Percentiles rank a stretch among this genome's conserved stretches.
These are phyloP conservation scores for Hanseniaspora guilliermondii DNA, from an alignment of 805 yeast genomes.

Conservation along the genomic window DNA sequence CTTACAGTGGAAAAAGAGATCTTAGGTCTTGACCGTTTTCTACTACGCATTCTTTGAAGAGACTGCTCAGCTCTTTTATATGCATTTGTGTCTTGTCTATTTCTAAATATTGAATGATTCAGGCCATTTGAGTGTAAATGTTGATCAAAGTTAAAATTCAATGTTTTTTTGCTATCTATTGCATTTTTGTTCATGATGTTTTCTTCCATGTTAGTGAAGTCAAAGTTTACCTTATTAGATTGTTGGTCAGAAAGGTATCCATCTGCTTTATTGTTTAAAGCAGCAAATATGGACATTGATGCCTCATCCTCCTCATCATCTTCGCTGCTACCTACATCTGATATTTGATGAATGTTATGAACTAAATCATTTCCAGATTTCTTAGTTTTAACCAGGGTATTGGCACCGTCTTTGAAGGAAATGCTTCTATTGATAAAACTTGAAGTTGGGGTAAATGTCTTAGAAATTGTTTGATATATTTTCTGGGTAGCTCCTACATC, in stretches of 20 bases:
- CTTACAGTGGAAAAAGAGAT: constrained; percentile 21
- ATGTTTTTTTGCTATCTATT: background rate
- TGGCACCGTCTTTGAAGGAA: constrained; percentile 6
- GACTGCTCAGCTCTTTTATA: constrained; percentile 57
- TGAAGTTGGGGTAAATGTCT: background rate
- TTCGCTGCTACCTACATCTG: background rate
- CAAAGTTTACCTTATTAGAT: constrained; percentile 20
- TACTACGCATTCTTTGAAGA: constrained; percentile 43
- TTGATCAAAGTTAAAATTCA: background rate
- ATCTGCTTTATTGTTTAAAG: constrained; percentile 29
- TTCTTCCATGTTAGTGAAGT: background rate
- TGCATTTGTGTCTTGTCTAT: constrained; percentile 32
- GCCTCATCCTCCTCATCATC: constrained; percentile 43
- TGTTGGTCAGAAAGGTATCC: background rate
- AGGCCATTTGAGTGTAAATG: background rate
- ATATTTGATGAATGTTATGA: constrained; percentile 1
- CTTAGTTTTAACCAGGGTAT: constrained; percentile 11
- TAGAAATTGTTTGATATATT: constrained; percentile 2
- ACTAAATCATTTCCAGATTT: constrained; percentile 13
- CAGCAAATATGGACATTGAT: constrained; percentile 54
- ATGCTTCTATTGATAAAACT: constrained; percentile 4
- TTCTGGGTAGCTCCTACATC: background rate
- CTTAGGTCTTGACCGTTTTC: constrained; percentile 40
- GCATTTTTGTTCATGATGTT: background rate
- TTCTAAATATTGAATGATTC: constrained; percentile 2